Percentiles rank a stretch among this genome's conserved stretches.
These are phyloP conservation scores for Talaromyces trachyspermus DNA, from an alignment of 495 filamentous ascomycete species.

Conservation along the genomic window DNA sequence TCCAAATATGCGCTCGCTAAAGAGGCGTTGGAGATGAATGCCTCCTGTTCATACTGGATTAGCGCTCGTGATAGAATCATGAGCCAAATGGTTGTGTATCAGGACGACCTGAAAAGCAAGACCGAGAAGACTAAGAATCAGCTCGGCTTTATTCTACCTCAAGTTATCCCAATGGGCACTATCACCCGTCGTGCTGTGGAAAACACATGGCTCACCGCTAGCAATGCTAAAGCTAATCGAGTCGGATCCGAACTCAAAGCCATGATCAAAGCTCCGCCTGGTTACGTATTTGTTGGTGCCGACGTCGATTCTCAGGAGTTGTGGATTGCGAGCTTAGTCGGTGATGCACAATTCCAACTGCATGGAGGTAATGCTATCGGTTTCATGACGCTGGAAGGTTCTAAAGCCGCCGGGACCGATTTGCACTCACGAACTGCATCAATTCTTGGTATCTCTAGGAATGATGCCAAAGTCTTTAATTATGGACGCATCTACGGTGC, in stretches of 20 bases:
- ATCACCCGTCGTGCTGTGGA: slow-evolving; percentile 95
- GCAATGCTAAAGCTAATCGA: slow-evolving; percentile 90
- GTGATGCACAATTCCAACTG: slow-evolving; percentile 86
- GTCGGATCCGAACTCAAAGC: slow-evolving; percentile 96
- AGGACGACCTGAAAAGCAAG: slow-evolving; percentile 29
- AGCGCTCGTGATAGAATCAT: slow-evolving; percentile 85
- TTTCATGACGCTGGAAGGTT: slow-evolving; percentile 98
- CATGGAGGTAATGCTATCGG: slow-evolving; percentile 96
- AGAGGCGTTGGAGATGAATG: slow-evolving; percentile 95
- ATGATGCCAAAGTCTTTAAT: slow-evolving; percentile 97
- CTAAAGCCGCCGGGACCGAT: slow-evolving; percentile 88
- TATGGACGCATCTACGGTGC: slow-evolving; percentile 98
- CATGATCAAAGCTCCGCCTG: slow-evolving; percentile 87
- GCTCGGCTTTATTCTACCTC: slow-evolving; percentile 90
- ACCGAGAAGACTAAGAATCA: slow-evolving; percentile 20
- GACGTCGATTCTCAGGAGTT: slow-evolving; percentile 99
- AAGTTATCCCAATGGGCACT: slow-evolving; percentile 97
- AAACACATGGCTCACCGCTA: slow-evolving; percentile 96
- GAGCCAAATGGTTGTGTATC: slow-evolving; percentile 88
- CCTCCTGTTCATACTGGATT: slow-evolving; percentile 98
- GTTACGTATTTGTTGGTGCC: slow-evolving; percentile 89
- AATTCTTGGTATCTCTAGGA: slow-evolving; percentile 87
- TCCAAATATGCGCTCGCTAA: slow-evolving; percentile 87
- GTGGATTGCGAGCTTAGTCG: slow-evolving; percentile 95
- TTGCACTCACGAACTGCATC: slow-evolving; percentile 88